Conservation (phyloP, 495 filamentous ascomycete species). For the Penicillium subrubescens region DNA sequence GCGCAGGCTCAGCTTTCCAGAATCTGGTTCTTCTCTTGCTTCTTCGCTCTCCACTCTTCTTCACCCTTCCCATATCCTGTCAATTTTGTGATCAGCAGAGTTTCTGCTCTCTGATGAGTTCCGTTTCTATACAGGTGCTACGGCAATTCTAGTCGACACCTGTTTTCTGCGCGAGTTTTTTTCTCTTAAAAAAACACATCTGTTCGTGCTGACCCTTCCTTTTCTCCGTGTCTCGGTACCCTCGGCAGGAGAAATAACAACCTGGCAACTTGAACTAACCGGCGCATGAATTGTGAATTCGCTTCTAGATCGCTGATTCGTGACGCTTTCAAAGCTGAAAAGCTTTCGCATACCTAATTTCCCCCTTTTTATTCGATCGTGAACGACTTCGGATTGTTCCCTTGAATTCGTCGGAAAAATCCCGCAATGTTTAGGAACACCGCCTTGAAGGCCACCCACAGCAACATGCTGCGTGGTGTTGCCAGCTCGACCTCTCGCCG, state of each 20-base stretch:
- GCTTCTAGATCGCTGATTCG: slow-evolving; percentile 13
- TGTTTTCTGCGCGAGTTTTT: slow-evolving; percentile 30
- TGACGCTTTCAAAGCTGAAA: slow-evolving; percentile 9
- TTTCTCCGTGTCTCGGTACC: slow-evolving; percentile 38
- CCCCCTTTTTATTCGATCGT: slow-evolving; percentile 9
- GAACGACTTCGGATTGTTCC: slow-evolving; percentile 16
- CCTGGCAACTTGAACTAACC: slow-evolving; percentile 27
- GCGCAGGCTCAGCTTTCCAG: slow-evolving; percentile 10
- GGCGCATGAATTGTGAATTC: slow-evolving; percentile 11
- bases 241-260: slow-evolving; percentile 26
- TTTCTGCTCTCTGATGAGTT: slow-evolving; percentile 51
- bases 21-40: slow-evolving; percentile 19
- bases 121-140: slow-evolving; percentile 47
- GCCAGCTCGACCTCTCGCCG: slow-evolving; percentile 47
- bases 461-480: slow-evolving; percentile 54
- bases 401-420: slow-evolving; percentile 31
- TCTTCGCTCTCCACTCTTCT: slow-evolving; percentile 18
- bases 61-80: slow-evolving; percentile 14
- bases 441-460: slow-evolving; percentile 51
- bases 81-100: slow-evolving; percentile 31
- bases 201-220: slow-evolving; percentile 26
- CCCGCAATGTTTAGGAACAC: slow-evolving; percentile 50
- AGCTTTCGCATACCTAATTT: not conserved
- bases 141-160: slow-evolving; percentile 52
- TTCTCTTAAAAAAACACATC: slow-evolving; percentile 15